Percentiles rank a stretch among this genome's conserved stretches.
Evolutionary conservation across 352 stramenopile species (phyloP).

Genomic region (Globisporangium polare): DNA sequence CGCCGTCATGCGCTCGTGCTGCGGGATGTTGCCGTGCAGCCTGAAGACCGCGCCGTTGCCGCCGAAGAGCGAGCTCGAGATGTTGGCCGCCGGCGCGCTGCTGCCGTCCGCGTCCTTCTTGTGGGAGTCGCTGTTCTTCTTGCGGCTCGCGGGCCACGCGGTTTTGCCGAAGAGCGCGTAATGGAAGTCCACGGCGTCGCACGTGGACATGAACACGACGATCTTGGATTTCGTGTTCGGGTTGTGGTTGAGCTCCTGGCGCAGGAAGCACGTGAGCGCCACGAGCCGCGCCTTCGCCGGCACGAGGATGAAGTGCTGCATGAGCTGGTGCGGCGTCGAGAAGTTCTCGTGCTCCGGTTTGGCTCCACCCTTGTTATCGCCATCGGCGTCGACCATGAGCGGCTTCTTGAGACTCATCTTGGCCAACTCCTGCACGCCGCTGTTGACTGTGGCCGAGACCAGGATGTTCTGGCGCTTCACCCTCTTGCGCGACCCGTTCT

Average conservation of each 20-base stretch:
- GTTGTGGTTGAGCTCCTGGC: constrained; percentile 53
- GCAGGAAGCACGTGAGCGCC: constrained; percentile 91
- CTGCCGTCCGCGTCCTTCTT: constrained; percentile 71
- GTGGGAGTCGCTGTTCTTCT: constrained; percentile 12
- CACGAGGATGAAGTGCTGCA: constrained; percentile 96
- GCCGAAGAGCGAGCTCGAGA: constrained; percentile 58
- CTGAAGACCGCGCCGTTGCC: constrained; percentile 58
- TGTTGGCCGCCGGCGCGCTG: constrained; percentile 29
- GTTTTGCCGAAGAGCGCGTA: constrained; percentile 89
- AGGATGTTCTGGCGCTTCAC: constrained; percentile 68
- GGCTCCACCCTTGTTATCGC: constrained; percentile 12
- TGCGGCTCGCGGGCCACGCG: constrained; percentile 44
- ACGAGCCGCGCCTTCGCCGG: constrained; percentile 92
- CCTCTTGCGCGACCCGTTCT: constrained; percentile 16
- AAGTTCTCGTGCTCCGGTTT: constrained; percentile 55
- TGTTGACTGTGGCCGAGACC: constrained; percentile 88
- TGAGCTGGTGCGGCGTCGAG: constrained; percentile 90
- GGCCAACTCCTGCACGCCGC: constrained; percentile 73
- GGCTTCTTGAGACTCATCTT: constrained; percentile 80
- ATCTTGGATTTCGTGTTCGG: constrained; percentile 64
- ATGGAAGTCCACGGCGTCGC: constrained; percentile 97
- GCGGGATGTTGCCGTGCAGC: constrained; percentile 95
- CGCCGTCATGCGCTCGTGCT: constrained; percentile 96
- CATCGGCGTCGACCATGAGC: constrained; percentile 74
- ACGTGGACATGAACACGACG: constrained; percentile 97